Conservation (phyloP, 208 protist genomes). For the Phytomonas sp. region DNA sequence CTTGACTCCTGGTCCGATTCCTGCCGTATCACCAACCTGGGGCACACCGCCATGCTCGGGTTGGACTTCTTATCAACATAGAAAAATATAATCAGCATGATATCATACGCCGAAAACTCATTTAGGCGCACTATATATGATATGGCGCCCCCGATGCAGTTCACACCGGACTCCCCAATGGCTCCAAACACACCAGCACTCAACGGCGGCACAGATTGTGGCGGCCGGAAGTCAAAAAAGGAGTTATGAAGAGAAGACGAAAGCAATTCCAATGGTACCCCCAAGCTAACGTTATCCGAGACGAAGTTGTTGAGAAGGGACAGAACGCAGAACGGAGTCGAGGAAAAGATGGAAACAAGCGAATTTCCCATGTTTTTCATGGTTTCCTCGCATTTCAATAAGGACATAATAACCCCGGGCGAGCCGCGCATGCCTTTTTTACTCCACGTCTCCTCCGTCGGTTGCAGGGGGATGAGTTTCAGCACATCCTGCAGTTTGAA, state of each 20-base stretch:
- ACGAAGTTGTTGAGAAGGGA: conserved; percentile 35
- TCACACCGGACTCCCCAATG: conserved; percentile 29
- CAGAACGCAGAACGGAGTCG: conserved; percentile 27
- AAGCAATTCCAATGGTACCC: conserved; percentile 23
- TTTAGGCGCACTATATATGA: conserved; percentile 4
- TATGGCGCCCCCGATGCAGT: neutral
- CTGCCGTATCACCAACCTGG: conserved; percentile 23
- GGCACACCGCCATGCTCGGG: conserved; percentile 27
- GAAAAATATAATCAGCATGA: conserved; percentile 38
- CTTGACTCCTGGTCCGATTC: conserved; percentile 13
- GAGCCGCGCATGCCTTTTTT: conserved; percentile 33
- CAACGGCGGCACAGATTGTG: conserved; percentile 12
- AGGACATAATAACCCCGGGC: conserved; percentile 38
- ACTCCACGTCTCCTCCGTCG: conserved; percentile 36
- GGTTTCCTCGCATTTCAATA: conserved; percentile 17
- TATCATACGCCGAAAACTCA: conserved; percentile 15
- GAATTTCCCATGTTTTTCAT: conserved; percentile 27
- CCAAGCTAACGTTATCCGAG: conserved; percentile 17
- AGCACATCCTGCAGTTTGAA: conserved; percentile 45
- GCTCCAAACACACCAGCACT: conserved; percentile 32
- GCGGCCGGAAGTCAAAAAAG: conserved; percentile 51
- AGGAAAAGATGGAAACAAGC: conserved; percentile 25
- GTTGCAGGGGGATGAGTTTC: conserved; percentile 27
- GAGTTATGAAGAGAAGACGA: conserved; percentile 23
- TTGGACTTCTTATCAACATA: conserved; percentile 18